Evolutionary conservation across 2,329 filamentous ascomycete species (phyloP).

Genomic region (Nemania sp.): DNA sequence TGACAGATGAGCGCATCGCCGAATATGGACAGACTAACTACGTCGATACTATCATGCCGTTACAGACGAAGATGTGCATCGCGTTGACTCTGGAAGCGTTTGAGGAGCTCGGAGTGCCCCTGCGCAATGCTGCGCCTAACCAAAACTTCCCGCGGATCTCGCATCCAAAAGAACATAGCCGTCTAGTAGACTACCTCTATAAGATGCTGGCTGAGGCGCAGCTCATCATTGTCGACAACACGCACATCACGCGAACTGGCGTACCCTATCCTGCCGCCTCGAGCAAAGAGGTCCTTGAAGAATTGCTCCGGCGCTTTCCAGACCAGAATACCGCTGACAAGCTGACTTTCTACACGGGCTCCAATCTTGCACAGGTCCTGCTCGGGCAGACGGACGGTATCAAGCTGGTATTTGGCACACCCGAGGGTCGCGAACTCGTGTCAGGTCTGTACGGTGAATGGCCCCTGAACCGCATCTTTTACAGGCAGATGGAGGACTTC

Average conservation of each 20-base stretch:
- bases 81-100: slow-evolving; percentile 41
- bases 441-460: slow-evolving; percentile 44
- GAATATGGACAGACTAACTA: slow-evolving; percentile 36
- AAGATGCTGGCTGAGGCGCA: slow-evolving; percentile 40
- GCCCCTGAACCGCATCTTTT: slow-evolving; percentile 42
- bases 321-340: slow-evolving; percentile 36
- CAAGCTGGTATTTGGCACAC: slow-evolving; percentile 45
- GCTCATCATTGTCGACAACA: slow-evolving; percentile 38
- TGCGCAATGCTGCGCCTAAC: slow-evolving; percentile 32
- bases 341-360: slow-evolving; percentile 36
- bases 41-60: slow-evolving; percentile 35
- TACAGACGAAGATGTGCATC: slow-evolving; percentile 29
- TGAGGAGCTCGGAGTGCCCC: slow-evolving; percentile 39
- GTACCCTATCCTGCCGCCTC: slow-evolving; percentile 38
- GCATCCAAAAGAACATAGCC: slow-evolving; percentile 36
- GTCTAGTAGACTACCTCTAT: slow-evolving; percentile 36
- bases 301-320: slow-evolving; percentile 37
- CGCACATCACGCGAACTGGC: slow-evolving; percentile 38
- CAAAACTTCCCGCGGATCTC: slow-evolving; percentile 35
- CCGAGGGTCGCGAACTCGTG: slow-evolving; percentile 43
- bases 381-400: slow-evolving; percentile 44
- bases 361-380: slow-evolving; percentile 38
- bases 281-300: slow-evolving; percentile 41
- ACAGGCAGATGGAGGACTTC: slow-evolving; percentile 43
- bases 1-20: slow-evolving; percentile 39